Conservation (phyloP, 495 filamentous ascomycete species). For the Aspergillus campestris region DNA sequence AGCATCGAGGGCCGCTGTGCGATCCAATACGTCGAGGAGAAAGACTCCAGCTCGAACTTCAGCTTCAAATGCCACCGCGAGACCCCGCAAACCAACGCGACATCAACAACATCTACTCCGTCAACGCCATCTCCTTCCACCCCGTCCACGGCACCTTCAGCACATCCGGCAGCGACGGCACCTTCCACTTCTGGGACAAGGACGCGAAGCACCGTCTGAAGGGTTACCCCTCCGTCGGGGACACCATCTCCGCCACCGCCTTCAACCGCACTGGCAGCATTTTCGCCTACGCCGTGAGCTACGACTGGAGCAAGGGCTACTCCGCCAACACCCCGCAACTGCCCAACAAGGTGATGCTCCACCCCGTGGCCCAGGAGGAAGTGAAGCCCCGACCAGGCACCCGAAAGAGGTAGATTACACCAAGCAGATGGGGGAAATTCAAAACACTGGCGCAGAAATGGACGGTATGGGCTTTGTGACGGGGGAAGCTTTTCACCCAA, state of each 20-base stretch:
- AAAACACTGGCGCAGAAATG: constrained; percentile 1
- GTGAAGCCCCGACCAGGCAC: constrained; percentile 68
- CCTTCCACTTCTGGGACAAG: constrained; percentile 89
- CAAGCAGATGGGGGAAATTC: constrained; percentile 5
- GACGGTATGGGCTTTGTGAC: neutral
- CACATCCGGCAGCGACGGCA: constrained; percentile 82
- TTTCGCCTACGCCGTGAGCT: constrained; percentile 86
- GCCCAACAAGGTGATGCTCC: constrained; percentile 80
- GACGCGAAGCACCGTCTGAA: constrained; percentile 79
- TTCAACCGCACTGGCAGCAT: constrained; percentile 73
- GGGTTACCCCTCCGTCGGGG: constrained; percentile 77
- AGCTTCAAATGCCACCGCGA: constrained; percentile 92
- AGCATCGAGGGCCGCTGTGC: constrained; percentile 86
- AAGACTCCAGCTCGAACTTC: constrained; percentile 74
- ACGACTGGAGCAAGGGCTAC: constrained; percentile 94
- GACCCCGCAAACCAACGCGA: constrained; percentile 53
- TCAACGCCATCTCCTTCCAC: constrained; percentile 87
- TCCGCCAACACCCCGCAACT: constrained; percentile 57
- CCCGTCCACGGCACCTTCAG: constrained; percentile 82
- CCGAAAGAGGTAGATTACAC: constrained; percentile 52
- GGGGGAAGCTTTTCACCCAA: neutral
- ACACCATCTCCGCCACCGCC: constrained; percentile 65
- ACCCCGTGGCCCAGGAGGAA: constrained; percentile 66
- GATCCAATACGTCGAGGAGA: constrained; percentile 83
- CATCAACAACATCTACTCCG: constrained; percentile 73